Conservation (phyloP, 306 rosid species). For the Malus fusca region DNA sequence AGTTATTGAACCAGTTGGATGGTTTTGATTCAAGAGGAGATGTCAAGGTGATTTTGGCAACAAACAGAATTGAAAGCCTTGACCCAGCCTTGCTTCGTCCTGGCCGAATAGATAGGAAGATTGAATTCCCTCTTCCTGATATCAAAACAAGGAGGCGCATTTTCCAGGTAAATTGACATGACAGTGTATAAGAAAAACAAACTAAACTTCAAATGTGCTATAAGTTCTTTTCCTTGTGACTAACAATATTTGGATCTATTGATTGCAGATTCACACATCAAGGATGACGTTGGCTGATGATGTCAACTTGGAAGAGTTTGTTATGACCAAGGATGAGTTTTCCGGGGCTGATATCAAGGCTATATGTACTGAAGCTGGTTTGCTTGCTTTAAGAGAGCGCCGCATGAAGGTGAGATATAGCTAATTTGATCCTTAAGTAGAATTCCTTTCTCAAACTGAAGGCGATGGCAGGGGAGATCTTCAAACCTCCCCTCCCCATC, state of each 20-base stretch:
- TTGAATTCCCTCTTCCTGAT: slow-evolving; percentile 96
- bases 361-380: slow-evolving; percentile 96
- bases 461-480: background rate
- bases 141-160: slow-evolving; percentile 97
- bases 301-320: slow-evolving; percentile 95
- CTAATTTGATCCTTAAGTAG: background rate
- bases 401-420: slow-evolving; percentile 79
- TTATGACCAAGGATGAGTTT: slow-evolving; percentile 97
- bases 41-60: slow-evolving; percentile 92
- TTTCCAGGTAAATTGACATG: slow-evolving; percentile 56
- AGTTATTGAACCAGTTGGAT: slow-evolving; percentile 84
- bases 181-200: background rate
- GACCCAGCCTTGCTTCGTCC: slow-evolving; percentile 98
- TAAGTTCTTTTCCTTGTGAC: background rate
- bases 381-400: slow-evolving; percentile 89
- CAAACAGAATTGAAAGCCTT: slow-evolving; percentile 87
- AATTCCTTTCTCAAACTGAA: background rate
- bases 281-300: slow-evolving; percentile 97
- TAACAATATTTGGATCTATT: slow-evolving; percentile 7
- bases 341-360: slow-evolving; percentile 99
- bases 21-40: slow-evolving; percentile 98
- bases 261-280: slow-evolving; percentile 85
- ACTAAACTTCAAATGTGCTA: background rate
- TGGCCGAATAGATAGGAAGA: slow-evolving; percentile 91
- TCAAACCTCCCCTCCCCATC: background rate